A percentile compares a stretch with the other conserved stretches of the same genome.
Evolutionary conservation across 106 monocot genomes (phyloP).

Genomic region (Acorus gramineus): DNA sequence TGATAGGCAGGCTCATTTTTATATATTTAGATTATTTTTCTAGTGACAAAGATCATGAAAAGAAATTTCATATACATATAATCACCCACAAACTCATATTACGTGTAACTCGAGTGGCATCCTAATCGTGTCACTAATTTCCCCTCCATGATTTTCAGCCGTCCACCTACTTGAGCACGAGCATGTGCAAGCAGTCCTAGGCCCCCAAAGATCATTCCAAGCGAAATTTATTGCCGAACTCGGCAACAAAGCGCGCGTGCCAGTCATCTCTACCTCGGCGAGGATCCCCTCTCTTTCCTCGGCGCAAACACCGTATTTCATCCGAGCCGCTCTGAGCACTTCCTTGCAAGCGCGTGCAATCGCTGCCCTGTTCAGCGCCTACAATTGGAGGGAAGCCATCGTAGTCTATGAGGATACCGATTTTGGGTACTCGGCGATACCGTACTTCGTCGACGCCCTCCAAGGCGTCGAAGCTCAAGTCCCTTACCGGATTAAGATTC

Average conservation of each 20-base stretch:
- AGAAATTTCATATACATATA: no score
- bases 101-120: no score
- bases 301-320: constrained; percentile 5
- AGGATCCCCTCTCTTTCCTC: constrained; percentile 8
- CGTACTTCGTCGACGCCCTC: constrained; percentile 7
- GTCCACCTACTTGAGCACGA: constrained; percentile 9
- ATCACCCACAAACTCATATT: no score
- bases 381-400: constrained; percentile 9
- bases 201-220: constrained; percentile 11
- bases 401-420: constrained; percentile 13
- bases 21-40: no score
- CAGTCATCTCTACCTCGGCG: constrained; percentile 18
- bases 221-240: background rate
- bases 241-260: constrained; percentile 13
- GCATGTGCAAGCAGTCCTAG: constrained; percentile 12
- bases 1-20: no score
- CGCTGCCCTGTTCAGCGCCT: background rate
- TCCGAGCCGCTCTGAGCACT: constrained; percentile 4
- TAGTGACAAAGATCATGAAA: no score
- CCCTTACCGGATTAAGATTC: constrained; percentile 6
- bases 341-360: constrained; percentile 3
- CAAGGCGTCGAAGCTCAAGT: background rate
- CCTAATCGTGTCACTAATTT: no score
- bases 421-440: background rate
- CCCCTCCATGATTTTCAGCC: constrained; percentile 1